These are phyloP conservation scores for Powellomyces hirtus DNA, from an alignment of 192 early-diverging fungal species.

Conservation along the genomic window DNA sequence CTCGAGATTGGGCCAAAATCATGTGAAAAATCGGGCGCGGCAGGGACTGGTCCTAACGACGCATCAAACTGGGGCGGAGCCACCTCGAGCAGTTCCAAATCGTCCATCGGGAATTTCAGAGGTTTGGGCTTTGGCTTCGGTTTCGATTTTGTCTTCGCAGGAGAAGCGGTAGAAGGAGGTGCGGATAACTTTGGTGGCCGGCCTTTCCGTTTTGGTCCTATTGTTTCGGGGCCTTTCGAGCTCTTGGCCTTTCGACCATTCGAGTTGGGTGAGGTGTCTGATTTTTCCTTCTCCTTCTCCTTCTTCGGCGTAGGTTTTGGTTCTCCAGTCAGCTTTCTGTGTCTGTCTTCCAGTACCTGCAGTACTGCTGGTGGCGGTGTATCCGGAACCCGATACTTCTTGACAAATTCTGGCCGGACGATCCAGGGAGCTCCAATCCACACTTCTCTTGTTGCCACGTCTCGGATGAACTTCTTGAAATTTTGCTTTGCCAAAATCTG, in stretches of 20 bases:
- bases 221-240: not conserved
- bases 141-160: not conserved
- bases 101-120: conserved; percentile 83
- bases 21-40: conserved; percentile 39
- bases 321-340: conserved; percentile 23
- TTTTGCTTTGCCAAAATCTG: conserved; percentile 68
- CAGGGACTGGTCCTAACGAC: conserved; percentile 27
- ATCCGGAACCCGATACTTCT: conserved; percentile 19
- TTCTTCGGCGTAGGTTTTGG: not conserved
- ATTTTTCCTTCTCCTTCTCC: not conserved
- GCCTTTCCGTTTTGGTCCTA: conserved; percentile 21
- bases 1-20: conserved; percentile 49
- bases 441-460: conserved; percentile 60
- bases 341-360: conserved; percentile 26
- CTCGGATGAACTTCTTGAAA: conserved; percentile 68
- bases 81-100: conserved; percentile 65
- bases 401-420: conserved; percentile 44
- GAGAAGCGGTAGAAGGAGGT: conserved; percentile 5
- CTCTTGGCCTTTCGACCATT: not conserved
- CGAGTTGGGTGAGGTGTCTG: not conserved
- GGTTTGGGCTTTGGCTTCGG: conserved; percentile 11
- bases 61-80: conserved; percentile 36
- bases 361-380: conserved; percentile 6
- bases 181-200: not conserved
- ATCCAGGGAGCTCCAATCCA: conserved; percentile 74